phyloP scores from a whole-genome alignment of 441 rosid species.

The Brassica balearica region DNA sequence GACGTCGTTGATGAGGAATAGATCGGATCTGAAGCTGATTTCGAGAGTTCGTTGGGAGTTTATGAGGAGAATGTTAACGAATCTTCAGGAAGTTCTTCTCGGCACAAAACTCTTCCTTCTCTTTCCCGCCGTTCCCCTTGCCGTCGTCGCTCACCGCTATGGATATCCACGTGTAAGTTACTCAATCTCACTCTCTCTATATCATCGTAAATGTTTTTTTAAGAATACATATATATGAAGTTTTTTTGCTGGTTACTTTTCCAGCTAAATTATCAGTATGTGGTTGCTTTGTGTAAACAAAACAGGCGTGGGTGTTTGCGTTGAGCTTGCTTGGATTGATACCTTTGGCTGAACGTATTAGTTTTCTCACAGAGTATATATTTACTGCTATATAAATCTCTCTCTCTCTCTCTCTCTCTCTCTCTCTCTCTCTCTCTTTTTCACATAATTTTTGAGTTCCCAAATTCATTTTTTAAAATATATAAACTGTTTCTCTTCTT shows the following conservation, averaged over 20 bases:
- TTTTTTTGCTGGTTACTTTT: background rate
- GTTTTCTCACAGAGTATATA: conserved; percentile 90
- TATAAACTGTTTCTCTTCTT: background rate
- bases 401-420: background rate
- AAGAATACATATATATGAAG: background rate
- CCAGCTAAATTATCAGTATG: background rate
- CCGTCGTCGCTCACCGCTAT: conserved; percentile 58
- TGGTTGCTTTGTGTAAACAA: conserved; percentile 5
- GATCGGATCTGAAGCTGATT: conserved; percentile 74
- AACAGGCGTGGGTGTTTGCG: conserved; percentile 79
- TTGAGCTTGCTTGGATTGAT: conserved; percentile 81
- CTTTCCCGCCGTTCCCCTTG: conserved; percentile 76
- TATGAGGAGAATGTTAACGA: conserved; percentile 54
- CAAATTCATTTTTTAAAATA: background rate
- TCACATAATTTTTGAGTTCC: background rate
- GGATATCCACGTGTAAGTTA: conserved; percentile 64
- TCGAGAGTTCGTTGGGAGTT: conserved; percentile 56
- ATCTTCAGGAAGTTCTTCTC: conserved; percentile 81
- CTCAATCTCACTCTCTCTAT: background rate
- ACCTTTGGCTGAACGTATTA: conserved; percentile 89
- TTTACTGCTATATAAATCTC: background rate
- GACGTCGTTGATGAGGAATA: conserved; percentile 75
- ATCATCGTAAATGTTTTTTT: background rate
- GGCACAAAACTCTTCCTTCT: conserved; percentile 83
- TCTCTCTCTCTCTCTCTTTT: background rate